Base-by-base conservation (phyloP, 805 yeast species). In the Phaffomyces opuntiae region DNA sequence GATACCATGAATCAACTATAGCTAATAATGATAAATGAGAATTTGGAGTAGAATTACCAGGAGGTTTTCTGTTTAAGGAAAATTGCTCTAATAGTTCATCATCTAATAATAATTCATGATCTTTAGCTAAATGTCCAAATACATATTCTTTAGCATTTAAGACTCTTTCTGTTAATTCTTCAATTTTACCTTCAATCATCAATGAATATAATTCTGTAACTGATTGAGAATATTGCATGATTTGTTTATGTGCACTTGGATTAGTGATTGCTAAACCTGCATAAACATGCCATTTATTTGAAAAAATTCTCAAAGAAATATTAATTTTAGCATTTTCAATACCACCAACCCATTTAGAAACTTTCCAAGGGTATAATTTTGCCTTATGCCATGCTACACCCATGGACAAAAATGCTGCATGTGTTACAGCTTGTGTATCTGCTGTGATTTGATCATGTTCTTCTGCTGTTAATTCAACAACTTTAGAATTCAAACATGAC, bases 371-470 rank as follows among this genome's bases (percentile, higher is more conserved):
- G 61, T 88, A 93, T 61, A 85, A 83, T 57, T 82, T 75, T 50
- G 75, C 72, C 40, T 81, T 77, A 53, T 77, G 83, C 99, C 99
- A 93, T 7, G 98, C 98, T 8, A 81, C 80, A 6, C 99, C 99
- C 99, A 93, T 93, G 46, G 95, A 83, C 48, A 93, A 69, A 59
- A 93, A 93, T 0, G 97, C 98, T 12, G 97, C 97, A 62, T 93
- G 99, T 0, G 99, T 93, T 16, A 91, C 96, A 0, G 98, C 98
- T 64, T 93, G 99, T 2, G 98, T 93, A 62, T 93, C 99, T 0
- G 99, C 99, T 0, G 99, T 91, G 51, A 93, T 91, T 55, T 76
- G 78, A 63, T 93, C 99, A 62, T 93, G 99, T 60, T 90, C 90
- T 44, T 77, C 73, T n/a, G 93, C 96, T 0, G 87, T 73, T 31